Evolutionary conservation across 176 grass and related monocot species (phyloP), one percentile per base, ranked within the genome.

Genomic region (Phragmites australis): DNA sequence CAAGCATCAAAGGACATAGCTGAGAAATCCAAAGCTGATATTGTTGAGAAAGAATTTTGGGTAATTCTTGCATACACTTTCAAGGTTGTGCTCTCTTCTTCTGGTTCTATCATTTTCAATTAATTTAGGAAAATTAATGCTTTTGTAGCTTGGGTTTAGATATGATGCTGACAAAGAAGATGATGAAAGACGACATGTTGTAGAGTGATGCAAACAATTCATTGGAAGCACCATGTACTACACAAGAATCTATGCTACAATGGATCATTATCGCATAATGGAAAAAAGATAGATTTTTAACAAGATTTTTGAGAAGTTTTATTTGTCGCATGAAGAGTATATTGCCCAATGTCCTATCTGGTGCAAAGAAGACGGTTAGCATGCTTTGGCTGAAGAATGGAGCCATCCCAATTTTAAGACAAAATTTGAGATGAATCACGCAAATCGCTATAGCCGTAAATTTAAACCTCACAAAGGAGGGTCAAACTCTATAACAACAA

Each of bases 391-490:
- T 3, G 1, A 13, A 19, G 23, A 29, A 21, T 76, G 74, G 74
- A 19, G 40, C 17, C 6, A 17, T 45, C 7, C 7, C 10, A 3
- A 75, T 6, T 75, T 25, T 11, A 15, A 27, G 13, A 29, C 18
- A 0, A 75, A 9, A 12, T 61, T 16, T 30, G 14, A 44, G 15
- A 46, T 0, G 26, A 75, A 58, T 57, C 14, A 6, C 2, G 34
- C n/a, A 2, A 75, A 65, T 65, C 61, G 32, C 61, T 65, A 21
- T 18, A 65, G 61, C 32, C 0, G 2, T 9, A 65, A 65, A 65
- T 65, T 65, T 65, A 65, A 65, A 65, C 61, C 61, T 40, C 61
- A 65, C 61, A 65, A 39, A 65, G 31, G 61, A 39, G 61, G 61
- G 21, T 65, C 61, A 7, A 65, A 39, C 16, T 65, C 32, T 40